These are phyloP conservation scores for Pochonia chlamydosporia DNA, from an alignment of 2,329 filamentous ascomycete species.

Conservation along the genomic window DNA sequence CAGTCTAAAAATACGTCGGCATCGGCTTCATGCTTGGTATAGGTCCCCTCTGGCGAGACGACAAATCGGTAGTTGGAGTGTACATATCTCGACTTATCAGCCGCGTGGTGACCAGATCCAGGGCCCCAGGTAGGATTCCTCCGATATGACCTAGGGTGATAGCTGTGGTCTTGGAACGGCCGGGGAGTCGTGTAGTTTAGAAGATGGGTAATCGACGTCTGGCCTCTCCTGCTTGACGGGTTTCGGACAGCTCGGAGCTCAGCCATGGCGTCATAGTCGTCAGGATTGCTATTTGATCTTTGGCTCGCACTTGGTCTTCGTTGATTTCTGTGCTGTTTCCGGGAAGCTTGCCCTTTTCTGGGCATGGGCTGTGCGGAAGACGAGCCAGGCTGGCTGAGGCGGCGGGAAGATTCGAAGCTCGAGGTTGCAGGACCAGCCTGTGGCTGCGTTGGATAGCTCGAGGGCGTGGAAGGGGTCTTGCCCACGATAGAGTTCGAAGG, in stretches of 20 bases:
- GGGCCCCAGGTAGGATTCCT: conserved; percentile 76
- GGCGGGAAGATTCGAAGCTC: conserved; percentile 46
- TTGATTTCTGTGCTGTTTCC: conserved; percentile 80
- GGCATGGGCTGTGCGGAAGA: conserved; percentile 37
- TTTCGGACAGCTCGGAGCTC: conserved; percentile 62
- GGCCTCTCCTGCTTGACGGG: conserved; percentile 69
- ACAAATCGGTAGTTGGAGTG: conserved; percentile 98
- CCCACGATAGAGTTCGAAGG: conserved; percentile 30
- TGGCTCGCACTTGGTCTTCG: conserved; percentile 55
- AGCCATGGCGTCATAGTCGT: conserved; percentile 82
- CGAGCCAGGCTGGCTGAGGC: conserved; percentile 32
- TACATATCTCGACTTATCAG: conserved; percentile 84
- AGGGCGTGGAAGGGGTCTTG: conserved; percentile 45
- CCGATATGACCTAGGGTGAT: conserved; percentile 52
- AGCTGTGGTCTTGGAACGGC: conserved; percentile 54
- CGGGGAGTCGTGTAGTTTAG: conserved; percentile 85
- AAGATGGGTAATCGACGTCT: conserved; percentile 94
- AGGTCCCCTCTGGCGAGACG: conserved; percentile 75
- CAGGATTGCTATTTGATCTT: conserved; percentile 34
- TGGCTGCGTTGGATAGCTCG: conserved; percentile 33
- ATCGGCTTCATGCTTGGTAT: conserved; percentile 73
- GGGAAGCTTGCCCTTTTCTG: conserved; percentile 69
- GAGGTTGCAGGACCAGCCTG: conserved; percentile 37
- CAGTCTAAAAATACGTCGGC: conserved; percentile 88
- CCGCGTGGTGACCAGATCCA: conserved; percentile 82